Conservation (phyloP, 1,284 basidiomycete species). For the Ceratobasidium sp. region DNA sequence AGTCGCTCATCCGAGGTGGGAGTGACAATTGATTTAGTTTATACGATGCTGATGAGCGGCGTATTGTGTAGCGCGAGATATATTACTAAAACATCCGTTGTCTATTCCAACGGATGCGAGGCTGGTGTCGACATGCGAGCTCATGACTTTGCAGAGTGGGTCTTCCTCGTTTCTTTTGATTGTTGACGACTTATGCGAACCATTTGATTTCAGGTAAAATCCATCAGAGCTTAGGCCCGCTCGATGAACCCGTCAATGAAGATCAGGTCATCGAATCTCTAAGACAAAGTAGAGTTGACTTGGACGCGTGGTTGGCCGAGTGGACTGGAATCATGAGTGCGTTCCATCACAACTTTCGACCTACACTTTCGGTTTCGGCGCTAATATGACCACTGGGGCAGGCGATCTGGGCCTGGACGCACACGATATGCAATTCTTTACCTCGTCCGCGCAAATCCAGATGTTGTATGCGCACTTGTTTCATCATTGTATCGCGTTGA, state of each 20-base stretch:
- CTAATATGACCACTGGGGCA: constrained; percentile 19
- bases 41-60: neutral
- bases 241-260: constrained; percentile 47
- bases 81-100: constrained; percentile 50
- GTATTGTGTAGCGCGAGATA: constrained; percentile 43
- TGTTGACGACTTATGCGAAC: neutral
- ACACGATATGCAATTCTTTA: constrained; percentile 48
- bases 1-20: constrained; percentile 17
- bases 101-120: constrained; percentile 50
- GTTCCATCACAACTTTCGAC: too few species aligned
- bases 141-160: constrained; percentile 51
- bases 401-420: constrained; percentile 45
- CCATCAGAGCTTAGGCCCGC: constrained; percentile 45
- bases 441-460: constrained; percentile 51
- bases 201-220: constrained; percentile 43
- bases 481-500: constrained; percentile 49
- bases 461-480: constrained; percentile 51
- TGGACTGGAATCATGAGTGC: constrained; percentile 50
- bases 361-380: too few species aligned
- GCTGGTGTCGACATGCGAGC: constrained; percentile 51
- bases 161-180: neutral
- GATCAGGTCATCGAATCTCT: constrained; percentile 47
- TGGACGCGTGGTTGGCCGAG: constrained; percentile 50
- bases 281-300: constrained; percentile 46
- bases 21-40: neutral